Percentiles rank a stretch among this genome's conserved stretches.
Evolutionary conservation across 352 stramenopile genomes (phyloP).

Genomic region (Phytophthora pluvialis): DNA sequence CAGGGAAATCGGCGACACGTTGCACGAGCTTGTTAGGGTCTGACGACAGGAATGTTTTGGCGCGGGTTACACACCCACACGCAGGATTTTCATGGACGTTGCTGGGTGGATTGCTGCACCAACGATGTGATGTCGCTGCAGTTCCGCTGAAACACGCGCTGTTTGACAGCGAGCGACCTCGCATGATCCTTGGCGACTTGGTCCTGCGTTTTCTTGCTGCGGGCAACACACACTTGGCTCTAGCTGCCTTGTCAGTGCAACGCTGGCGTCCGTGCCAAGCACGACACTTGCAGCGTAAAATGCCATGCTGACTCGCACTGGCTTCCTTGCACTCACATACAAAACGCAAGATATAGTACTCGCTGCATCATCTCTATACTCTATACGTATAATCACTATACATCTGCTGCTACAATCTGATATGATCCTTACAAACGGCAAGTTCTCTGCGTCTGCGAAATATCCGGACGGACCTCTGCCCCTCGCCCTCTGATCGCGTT

Average conservation of each 20-base stretch:
- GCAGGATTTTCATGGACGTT: conserved; percentile 14
- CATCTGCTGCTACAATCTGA: conserved; percentile 13
- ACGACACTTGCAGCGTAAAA: neutral
- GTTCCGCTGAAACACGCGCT: conserved; percentile 28
- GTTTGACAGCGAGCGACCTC: conserved; percentile 10
- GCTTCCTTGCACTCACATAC: conserved; percentile 13
- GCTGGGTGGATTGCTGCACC: conserved; percentile 12
- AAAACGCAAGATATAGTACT: conserved; percentile 21
- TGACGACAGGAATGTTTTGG: conserved; percentile 1
- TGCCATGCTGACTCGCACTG: conserved; percentile 20
- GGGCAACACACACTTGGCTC: no score
- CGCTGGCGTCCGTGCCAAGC: neutral
- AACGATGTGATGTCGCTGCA: conserved; percentile 8
- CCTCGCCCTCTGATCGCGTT: conserved; percentile 4
- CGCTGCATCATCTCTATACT: conserved; percentile 13
- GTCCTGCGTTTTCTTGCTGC: no score
- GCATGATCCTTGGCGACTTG: no score
- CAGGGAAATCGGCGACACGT: neutral
- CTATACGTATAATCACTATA: conserved; percentile 19
- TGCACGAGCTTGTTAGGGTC: neutral
- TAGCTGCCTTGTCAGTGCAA: neutral
- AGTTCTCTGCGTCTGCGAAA: conserved; percentile 6
- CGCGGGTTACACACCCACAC: neutral
- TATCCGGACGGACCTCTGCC: conserved; percentile 13
- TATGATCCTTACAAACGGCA: conserved; percentile 23